Base-by-base conservation (phyloP, 768 basidiomycete genomes). In the Sistotremastrum suecicum region DNA sequence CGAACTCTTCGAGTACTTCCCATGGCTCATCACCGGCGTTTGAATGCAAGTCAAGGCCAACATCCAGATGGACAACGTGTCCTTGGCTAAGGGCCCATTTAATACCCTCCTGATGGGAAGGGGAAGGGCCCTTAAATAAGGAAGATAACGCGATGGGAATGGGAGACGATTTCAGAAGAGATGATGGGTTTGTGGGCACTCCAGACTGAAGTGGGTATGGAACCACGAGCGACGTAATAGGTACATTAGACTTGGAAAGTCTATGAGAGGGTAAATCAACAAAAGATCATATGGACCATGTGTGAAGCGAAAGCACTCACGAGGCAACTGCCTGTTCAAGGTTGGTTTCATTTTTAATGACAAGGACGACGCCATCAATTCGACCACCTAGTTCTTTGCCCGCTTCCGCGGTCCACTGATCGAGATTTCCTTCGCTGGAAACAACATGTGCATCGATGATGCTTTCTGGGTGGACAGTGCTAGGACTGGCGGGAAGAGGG, bases 361-460 rank as follows among this genome's bases (percentile, higher is more conserved):
- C 66, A 37, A 85, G 53, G 9, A 87, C 81, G 48, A 83, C 61
- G 29, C 78, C 80, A 37, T 60, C 56, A 40, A 69, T 63, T 48
- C 73, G 70, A 30, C 58, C 61, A 28, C 64, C 65, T 11, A 80
- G 62, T 5, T 58, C 55, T 39, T 67, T 58, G 33, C 70, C 73
- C 5, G 69, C 66, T 42, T 78, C 70, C 28, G 63, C 61, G 60
- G 70, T 73, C 73, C 76, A 84, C 39, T 66, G 64, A 37, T 59
- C 51, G 12, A 75, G 60, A 50, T 63, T 63, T 41, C 67, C 58
- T 45, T 68, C 63, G 31, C 61, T 56, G 51, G 64, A 60, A 10
- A 72, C 62, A 50, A 86, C 74, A 56, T 80, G 72, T 5, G 80
- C 74, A 58, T 90, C 87, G 53, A 84, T 66, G 48, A 89, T 66